phyloP scores from a whole-genome alignment of 208 protist species.

The Borovskyia barvae region DNA sequence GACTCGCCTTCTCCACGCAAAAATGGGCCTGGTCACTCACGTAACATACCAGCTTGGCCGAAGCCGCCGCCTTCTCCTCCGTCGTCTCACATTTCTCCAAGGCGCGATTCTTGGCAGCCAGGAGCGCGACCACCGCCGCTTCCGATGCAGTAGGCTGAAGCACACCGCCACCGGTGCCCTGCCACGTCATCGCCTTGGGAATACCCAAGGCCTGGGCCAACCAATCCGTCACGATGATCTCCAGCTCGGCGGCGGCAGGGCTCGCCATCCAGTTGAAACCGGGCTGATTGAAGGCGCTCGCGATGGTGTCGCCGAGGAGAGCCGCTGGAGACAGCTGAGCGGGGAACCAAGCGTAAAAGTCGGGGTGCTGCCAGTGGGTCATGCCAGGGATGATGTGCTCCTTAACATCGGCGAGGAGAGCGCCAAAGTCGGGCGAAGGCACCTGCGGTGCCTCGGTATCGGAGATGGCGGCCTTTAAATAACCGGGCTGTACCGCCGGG shows the following conservation, averaged over 20 bases:
- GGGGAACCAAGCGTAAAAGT: slow-evolving; percentile 62
- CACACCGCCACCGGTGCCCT: slow-evolving; percentile 41
- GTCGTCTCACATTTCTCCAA: slow-evolving; percentile 11
- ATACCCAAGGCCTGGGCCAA: slow-evolving; percentile 39
- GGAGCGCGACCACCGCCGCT: slow-evolving; percentile 35
- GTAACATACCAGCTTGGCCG: slow-evolving; percentile 44
- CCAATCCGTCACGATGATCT: slow-evolving; percentile 70
- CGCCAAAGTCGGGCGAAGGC: slow-evolving; percentile 22
- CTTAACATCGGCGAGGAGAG: slow-evolving; percentile 41
- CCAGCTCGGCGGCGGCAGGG: slow-evolving; percentile 57
- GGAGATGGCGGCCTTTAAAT: slow-evolving; percentile 36
- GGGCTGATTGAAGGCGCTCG: slow-evolving; percentile 39
- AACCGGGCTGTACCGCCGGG: slow-evolving; percentile 42
- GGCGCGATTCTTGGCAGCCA: slow-evolving; percentile 45
- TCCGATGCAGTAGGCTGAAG: slow-evolving; percentile 57
- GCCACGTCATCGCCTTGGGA: slow-evolving; percentile 41
- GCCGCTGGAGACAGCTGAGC: slow-evolving; percentile 46
- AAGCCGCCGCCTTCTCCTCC: slow-evolving; percentile 26
- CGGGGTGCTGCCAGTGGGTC: slow-evolving; percentile 71
- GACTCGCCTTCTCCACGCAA: slow-evolving; percentile 48
- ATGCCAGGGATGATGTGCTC: slow-evolving; percentile 58
- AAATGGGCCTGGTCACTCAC: slow-evolving; percentile 54
- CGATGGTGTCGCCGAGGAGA: slow-evolving; percentile 59
- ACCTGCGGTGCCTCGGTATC: slow-evolving; percentile 21
- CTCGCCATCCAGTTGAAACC: slow-evolving; percentile 68